These are phyloP conservation scores for Brassica hybrid DNA, from an alignment of 441 rosid species.

Conservation along the genomic window DNA sequence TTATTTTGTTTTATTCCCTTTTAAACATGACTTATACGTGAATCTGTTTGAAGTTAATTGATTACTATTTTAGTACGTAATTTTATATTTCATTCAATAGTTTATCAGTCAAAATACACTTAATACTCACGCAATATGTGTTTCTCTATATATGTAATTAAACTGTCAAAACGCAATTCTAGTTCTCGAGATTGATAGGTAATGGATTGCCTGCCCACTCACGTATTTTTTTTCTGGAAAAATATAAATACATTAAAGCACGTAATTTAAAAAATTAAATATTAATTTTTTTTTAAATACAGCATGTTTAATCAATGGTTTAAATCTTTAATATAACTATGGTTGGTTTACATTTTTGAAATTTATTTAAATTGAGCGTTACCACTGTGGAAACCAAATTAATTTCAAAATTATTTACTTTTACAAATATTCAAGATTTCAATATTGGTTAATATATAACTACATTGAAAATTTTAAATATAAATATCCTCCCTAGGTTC, in stretches of 20 bases:
- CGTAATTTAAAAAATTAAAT: too few species aligned
- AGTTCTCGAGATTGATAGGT: slow-evolving; percentile 32
- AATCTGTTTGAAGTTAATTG: slow-evolving; percentile 8
- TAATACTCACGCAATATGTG: slow-evolving; percentile 35
- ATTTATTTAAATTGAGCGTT: not conserved
- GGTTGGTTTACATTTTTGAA: not conserved
- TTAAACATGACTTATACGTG: slow-evolving; percentile 43
- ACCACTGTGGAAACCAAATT: not conserved
- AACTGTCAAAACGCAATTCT: slow-evolving; percentile 29
- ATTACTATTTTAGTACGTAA: not conserved
- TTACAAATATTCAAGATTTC: not conserved
- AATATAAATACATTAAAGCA: not conserved
- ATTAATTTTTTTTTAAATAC: not conserved
- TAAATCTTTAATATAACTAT: not conserved
- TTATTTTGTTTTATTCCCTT: slow-evolving; percentile 37
- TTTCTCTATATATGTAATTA: slow-evolving; percentile 16
- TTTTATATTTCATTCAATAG: slow-evolving; percentile 3
- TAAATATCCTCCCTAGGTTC: not conserved
- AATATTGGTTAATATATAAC: too few species aligned
- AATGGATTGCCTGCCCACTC: slow-evolving; percentile 9
- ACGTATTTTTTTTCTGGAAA: not conserved
- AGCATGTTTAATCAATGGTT: not conserved
- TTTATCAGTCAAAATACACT: slow-evolving; percentile 29
- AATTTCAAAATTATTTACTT: not conserved
- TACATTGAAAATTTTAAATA: not conserved